phyloP scores from a whole-genome alignment of 495 filamentous ascomycete species.

The Usnea hakonensis region DNA sequence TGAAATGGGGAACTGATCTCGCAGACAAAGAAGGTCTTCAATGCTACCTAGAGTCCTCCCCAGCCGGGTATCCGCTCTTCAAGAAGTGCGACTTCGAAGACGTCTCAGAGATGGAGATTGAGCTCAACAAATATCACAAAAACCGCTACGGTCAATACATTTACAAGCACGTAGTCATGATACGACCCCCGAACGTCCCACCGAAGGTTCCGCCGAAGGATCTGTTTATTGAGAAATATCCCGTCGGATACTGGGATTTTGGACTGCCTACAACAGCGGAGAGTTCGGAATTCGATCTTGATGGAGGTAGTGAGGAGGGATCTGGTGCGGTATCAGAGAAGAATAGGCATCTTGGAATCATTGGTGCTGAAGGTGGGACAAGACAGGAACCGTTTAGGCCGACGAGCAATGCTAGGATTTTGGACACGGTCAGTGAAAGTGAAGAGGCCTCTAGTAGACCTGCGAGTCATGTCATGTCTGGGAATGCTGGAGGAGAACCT shows the following conservation, averaged over 20 bases:
- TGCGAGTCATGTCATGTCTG: neutral
- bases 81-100: conserved; percentile 30
- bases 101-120: conserved; percentile 20
- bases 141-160: conserved; percentile 9
- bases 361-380: neutral
- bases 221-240: neutral
- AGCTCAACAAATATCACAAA: conserved; percentile 14
- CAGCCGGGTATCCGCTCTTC: conserved; percentile 30
- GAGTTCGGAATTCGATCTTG: neutral
- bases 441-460: neutral
- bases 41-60: conserved; percentile 32
- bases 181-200: conserved; percentile 14
- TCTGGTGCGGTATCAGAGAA: neutral
- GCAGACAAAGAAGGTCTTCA: conserved; percentile 36
- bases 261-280: neutral
- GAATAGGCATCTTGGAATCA: neutral
- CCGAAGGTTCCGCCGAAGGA: conserved; percentile 15
- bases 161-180: conserved; percentile 21
- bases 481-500: neutral
- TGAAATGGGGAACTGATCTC: conserved; percentile 36
- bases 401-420: neutral
- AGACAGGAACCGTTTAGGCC: neutral
- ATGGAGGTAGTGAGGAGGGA: neutral
- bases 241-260: conserved; percentile 11
- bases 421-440: neutral